phyloP scores from a whole-genome alignment of 1,284 basidiomycete species.

The Cystobasidium pallidum region DNA sequence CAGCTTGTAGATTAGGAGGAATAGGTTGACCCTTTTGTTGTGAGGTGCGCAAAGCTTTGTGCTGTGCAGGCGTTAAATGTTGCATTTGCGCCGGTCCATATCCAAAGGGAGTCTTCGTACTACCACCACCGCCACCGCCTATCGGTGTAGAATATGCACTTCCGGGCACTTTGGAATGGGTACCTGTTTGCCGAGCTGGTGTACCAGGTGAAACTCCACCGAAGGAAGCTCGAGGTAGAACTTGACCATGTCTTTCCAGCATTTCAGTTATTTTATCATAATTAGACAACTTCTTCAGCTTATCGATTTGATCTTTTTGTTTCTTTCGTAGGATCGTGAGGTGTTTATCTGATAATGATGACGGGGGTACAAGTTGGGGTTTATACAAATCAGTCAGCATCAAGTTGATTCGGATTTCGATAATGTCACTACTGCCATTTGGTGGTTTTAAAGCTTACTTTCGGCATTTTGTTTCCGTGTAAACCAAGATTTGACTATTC shows the following conservation, averaged over 20 bases:
- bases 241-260: conserved; percentile 86
- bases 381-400: too few species aligned
- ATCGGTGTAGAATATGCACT: conserved; percentile 32
- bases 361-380: too few species aligned
- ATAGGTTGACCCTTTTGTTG: conserved; percentile 15
- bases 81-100: conserved; percentile 9
- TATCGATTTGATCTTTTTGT: conserved; percentile 85
- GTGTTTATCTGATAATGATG: conserved; percentile 66
- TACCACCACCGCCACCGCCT: too few species aligned
- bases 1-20: conserved; percentile 11
- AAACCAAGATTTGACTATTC: conserved; percentile 86
- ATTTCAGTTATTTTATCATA: conserved; percentile 89
- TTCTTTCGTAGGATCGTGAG: conserved; percentile 74
- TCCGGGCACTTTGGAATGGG: not conserved
- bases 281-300: conserved; percentile 96
- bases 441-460: conserved; percentile 62
- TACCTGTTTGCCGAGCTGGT: conserved; percentile 2
- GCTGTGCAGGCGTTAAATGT: conserved; percentile 37
- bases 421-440: too few species aligned
- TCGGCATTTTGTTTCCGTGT: conserved; percentile 78
- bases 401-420: too few species aligned
- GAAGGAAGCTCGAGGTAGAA: not conserved
- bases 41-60: not conserved
- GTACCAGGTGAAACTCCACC: conserved; percentile 11
- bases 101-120: not conserved